Evolutionary conservation across 2,329 filamentous ascomycete species (phyloP), one percentile per base, ranked within the genome.

Genomic region (Hypoxylon sp.): DNA sequence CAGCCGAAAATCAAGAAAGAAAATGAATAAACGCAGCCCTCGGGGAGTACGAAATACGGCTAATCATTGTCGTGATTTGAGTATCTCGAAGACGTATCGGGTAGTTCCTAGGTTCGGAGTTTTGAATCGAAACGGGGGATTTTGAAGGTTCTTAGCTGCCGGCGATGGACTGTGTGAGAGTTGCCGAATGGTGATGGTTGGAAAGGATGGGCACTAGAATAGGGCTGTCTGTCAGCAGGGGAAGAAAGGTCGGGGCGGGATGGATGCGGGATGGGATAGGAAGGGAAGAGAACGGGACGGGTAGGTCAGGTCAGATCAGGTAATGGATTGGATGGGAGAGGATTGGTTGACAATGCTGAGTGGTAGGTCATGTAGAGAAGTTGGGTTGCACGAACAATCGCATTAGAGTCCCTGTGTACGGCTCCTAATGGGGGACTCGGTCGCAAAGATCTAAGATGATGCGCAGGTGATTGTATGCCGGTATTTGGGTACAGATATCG

Each of bases 1-100:
- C 60, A 67, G 74, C 75, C 75, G 74, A 72, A 81, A 83, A 82
- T 87, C 83, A 87, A 82, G 81, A 84, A 84, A 82, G 79, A 80
- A 83, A 85, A 82, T 83, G 82, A 81, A 85, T 84, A 81, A 84
- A 81, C 79, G 81, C 84, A 82, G 81, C 81, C 85, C 82, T 82
- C 79, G 80, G 81, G 79, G 81, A 83, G 79, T 80, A 80, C 75
- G 78, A 79, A 80, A 81, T 82, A 80, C 81, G 80, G 83, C 80
- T 83, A 83, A 82, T 87, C 86, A 88, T 88, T 79, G 85, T 87
- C 79, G 82, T 82, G 75, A 79, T 77, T 46, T 56, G 75, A 76
- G 74, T 77, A 74, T 77, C 73, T 78, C 78, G 67, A 64, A 60
- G 57, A 80, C 82, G 75, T 74, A 79, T 70, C 74, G 73, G 69